These are phyloP conservation scores for Tulasnella sp. DNA, from an alignment of 768 basidiomycete genomes.

Conservation along the genomic window DNA sequence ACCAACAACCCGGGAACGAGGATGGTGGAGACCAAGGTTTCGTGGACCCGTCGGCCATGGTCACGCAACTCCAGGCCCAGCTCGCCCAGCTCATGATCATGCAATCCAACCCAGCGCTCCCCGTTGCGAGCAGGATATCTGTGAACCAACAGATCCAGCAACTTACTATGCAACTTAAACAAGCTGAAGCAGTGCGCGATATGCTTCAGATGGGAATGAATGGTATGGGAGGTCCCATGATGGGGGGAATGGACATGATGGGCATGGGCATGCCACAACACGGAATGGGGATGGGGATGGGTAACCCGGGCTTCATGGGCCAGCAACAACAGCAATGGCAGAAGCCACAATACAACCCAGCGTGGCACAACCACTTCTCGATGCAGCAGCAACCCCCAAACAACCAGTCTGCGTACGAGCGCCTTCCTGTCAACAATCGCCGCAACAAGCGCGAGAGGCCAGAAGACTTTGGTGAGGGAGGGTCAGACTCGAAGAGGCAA, in stretches of 20 bases:
- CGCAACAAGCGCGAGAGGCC: constrained; percentile 78
- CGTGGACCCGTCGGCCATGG: constrained; percentile 36
- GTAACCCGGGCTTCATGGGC: neutral
- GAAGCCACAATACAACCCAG: constrained; percentile 45
- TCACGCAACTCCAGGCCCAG: constrained; percentile 81
- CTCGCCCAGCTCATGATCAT: constrained; percentile 73
- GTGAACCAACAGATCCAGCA: constrained; percentile 82
- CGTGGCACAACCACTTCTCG: constrained; percentile 51
- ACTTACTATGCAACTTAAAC: constrained; percentile 71
- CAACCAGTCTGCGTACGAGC: constrained; percentile 83
- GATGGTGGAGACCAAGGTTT: constrained; percentile 53
- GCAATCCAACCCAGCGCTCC: constrained; percentile 74
- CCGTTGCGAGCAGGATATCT: constrained; percentile 66
- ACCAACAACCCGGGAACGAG: constrained; percentile 56
- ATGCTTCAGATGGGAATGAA: constrained; percentile 53
- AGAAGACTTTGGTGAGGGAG: constrained; percentile 72
- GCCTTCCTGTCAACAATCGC: constrained; percentile 76
- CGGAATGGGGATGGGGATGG: constrained; percentile 18
- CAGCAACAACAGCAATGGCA: constrained; percentile 25
- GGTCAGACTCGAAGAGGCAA: constrained; percentile 45
- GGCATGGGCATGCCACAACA: constrained; percentile 27
- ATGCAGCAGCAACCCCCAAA: constrained; percentile 66
- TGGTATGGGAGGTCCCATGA: constrained; percentile 29
- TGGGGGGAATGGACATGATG: constrained; percentile 31
- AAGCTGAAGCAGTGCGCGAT: constrained; percentile 51